These are phyloP conservation scores for Monilinia polystroma DNA, from an alignment of 2,329 filamentous ascomycete genomes.

Conservation along the genomic window DNA sequence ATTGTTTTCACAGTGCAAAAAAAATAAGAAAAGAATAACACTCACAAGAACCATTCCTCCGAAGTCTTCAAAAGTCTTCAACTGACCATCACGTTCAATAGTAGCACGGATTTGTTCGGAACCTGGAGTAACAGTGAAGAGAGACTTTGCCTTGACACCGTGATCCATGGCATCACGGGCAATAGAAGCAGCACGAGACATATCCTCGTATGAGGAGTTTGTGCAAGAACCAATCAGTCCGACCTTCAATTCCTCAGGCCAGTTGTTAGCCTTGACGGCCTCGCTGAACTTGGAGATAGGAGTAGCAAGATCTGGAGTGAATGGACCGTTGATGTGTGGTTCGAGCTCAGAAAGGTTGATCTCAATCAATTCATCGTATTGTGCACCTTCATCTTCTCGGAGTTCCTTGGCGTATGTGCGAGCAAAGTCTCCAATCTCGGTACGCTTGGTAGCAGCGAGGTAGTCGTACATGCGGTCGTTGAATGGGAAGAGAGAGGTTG, in stretches of 20 bases:
- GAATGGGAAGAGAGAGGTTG: constrained; percentile 95
- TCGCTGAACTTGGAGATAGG: constrained; percentile 97
- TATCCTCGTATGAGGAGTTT: constrained; percentile 83
- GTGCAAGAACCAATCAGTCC: constrained; percentile 98
- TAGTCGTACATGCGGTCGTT: constrained; percentile 98
- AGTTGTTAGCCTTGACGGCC: constrained; percentile 89
- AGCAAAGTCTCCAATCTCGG: constrained; percentile 86
- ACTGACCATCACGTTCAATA: constrained; percentile 76
- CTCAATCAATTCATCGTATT: constrained; percentile 96
- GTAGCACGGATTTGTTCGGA: constrained; percentile 96
- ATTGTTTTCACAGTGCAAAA: background rate
- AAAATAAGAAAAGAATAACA: background rate
- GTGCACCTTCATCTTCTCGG: constrained; percentile 79
- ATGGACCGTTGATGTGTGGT: constrained; percentile 97
- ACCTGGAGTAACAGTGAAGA: constrained; percentile 94
- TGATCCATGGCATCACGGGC: constrained; percentile 87
- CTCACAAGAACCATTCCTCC: constrained; percentile 76
- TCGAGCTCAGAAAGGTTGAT: constrained; percentile 94
- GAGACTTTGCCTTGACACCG: constrained; percentile 87
- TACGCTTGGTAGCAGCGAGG: constrained; percentile 85
- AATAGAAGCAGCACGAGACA: constrained; percentile 90
- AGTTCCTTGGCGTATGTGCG: constrained; percentile 82
- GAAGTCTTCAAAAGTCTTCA: constrained; percentile 94
- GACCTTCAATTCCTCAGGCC: constrained; percentile 95
- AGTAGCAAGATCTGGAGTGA: constrained; percentile 96